Base-by-base conservation (phyloP, 192 early-diverging fungal genomes). In the Chytriomyces sp. region DNA sequence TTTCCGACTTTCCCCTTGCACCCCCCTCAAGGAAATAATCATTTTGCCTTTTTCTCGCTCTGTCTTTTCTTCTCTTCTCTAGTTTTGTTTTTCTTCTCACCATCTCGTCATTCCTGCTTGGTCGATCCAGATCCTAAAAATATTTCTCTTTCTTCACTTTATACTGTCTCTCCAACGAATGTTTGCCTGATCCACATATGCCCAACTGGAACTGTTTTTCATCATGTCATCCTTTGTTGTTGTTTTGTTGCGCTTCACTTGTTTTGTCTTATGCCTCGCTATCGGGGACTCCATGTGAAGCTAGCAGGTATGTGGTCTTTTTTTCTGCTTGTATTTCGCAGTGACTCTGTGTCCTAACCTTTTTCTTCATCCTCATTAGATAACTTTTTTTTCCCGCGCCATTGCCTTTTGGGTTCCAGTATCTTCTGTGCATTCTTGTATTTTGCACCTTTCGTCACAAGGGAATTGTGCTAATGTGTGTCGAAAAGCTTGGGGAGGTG, bases 241-340 rank as follows among this genome's bases (percentile, higher is more conserved):
- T 49, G 44, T 49, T 49, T 49, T 49, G 44, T 49, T 22, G 22
- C 44, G 44, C 22, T 3, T 22, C 44, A 49, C 22, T 2, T 49
- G 14, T 49, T 49, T 49, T 22, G 17, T 22, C 44, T 22, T 49
- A 14, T 22, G 14, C 22, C 44, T 14, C 44, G 44, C 44, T 49
- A 14, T 49, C 44, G 44, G 14, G 17, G 17, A 49, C 44, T 49
- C 44, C 44, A 14, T 49, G 44, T 49, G 44, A 49, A 49, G 44
- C 44, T 49, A 49, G 44, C 44, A 49, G 44, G 44, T 49, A 49
- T n/a, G n/a, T n/a, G n/a, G n/a, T n/a, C n/a, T n/a, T n/a, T n/a
- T n/a, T n/a, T n/a, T n/a, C n/a, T n/a, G n/a, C n/a, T n/a, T n/a
- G n/a, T n/a, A n/a, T n/a, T n/a, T n/a, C n/a, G n/a, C n/a, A n/a